phyloP scores from a whole-genome alignment of 176 grass and related monocot genomes.

The Elaeis guineensis region DNA sequence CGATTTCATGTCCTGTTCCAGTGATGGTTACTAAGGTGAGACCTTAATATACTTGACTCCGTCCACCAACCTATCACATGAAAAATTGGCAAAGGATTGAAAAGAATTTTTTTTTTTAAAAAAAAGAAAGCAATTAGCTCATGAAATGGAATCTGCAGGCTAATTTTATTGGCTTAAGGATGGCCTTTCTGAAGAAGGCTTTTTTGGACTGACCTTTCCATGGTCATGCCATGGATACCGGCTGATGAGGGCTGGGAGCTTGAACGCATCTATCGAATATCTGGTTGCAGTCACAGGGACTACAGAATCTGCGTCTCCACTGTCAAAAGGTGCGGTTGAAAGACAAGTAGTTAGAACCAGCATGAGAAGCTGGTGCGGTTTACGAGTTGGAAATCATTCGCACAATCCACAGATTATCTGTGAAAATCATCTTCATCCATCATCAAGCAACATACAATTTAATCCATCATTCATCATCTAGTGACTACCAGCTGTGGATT shows the following conservation, averaged over 20 bases:
- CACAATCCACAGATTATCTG: too few relatives aligned
- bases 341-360: background rate
- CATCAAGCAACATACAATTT: too few relatives aligned
- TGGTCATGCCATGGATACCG: constrained; percentile 89
- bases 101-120: too few relatives aligned
- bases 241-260: constrained; percentile 58
- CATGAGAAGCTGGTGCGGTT: too few relatives aligned
- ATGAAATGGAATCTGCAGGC: too few relatives aligned
- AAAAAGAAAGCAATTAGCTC: too few relatives aligned
- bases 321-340: constrained; percentile 3
- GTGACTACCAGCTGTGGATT: too few relatives aligned
- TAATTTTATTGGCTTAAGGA: too few relatives aligned
- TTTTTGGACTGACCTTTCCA: constrained; percentile 48
- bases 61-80: constrained; percentile 69
- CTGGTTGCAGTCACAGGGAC: too few relatives aligned
- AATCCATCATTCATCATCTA: too few relatives aligned
- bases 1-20: constrained; percentile 47
- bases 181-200: background rate
- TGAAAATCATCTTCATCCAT: too few relatives aligned
- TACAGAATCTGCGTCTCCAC: constrained; percentile 95
- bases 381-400: too few relatives aligned
- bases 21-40: constrained; percentile 67
- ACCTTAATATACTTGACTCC: constrained; percentile 90
- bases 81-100: constrained; percentile 6
- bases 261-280: constrained; percentile 79